Base-by-base conservation (phyloP, 1,284 basidiomycete genomes). In the Tilletia walkeri region DNA sequence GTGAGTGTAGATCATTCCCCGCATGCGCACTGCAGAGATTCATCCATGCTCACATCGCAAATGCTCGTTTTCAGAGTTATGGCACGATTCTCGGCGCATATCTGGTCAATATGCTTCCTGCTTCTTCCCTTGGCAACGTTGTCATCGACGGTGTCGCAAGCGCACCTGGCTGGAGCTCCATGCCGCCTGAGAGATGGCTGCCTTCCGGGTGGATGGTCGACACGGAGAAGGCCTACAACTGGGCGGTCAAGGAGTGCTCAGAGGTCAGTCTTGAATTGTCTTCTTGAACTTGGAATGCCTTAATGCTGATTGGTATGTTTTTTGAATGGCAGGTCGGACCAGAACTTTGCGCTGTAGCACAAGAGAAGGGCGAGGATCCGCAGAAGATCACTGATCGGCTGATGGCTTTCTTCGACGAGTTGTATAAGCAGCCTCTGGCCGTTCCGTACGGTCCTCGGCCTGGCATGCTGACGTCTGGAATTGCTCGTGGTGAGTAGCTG, bases 161-260 rank as follows among this genome's bases (percentile, higher is more conserved):
- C 7, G 49, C 50, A 14, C 56, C 47, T 10, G n/a, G 38, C 4
- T 54, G 66, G 49, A 41, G 38, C 71, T 84, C 84, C 50, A 77
- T 81, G 56, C 84, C 85, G 1, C 78, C 83, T 4, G 83, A 84
- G 71, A 80, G 80, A 54, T 86, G 84, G 84, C 79, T 84, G 12
- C 70, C 71, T 7, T 34, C 20, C 34, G 73, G 81, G 18, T 74
- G 70, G 71, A 41, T 76, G 18, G 38, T 53, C 9, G 47, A 65
- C 48, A 70, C 73, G 18, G 70, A 74, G 54, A 66, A 45, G 14
- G 53, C 75, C 3, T 75, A 67, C 65, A 38, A 68, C 9, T 69
- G 66, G 67, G 70, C 72, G 68, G 18, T 70, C 20, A 14, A 61
- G 1, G 66, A 69, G 45, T 76, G 75, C 59, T 66, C 63, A n/a